These are phyloP conservation scores for Pestalotiopsis sp. DNA, from an alignment of 2,329 filamentous ascomycete genomes.

Conservation along the genomic window DNA sequence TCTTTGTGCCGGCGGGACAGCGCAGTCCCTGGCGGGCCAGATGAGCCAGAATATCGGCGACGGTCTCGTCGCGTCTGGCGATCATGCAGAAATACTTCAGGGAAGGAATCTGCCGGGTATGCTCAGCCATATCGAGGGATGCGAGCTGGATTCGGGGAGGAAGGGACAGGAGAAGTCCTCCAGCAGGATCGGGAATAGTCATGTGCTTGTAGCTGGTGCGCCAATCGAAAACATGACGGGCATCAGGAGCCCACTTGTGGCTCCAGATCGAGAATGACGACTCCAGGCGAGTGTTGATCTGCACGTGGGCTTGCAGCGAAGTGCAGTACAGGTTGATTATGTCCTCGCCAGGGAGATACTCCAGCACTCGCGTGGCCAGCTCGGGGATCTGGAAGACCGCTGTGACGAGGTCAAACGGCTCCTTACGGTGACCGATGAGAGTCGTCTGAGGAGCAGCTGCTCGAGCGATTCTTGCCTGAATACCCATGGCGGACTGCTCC, in stretches of 20 bases:
- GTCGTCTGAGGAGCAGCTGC: neutral
- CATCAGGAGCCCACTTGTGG: slow-evolving; percentile 2
- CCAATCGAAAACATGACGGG: slow-evolving; percentile 13
- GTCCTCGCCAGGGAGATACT: slow-evolving; percentile 47
- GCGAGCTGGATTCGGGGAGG: neutral
- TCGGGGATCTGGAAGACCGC: slow-evolving; percentile 23
- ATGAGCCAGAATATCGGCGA: slow-evolving; percentile 64
- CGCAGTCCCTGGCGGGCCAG: slow-evolving; percentile 61
- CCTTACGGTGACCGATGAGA: no score
- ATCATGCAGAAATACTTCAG: slow-evolving; percentile 72
- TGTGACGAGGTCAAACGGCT: slow-evolving; percentile 4
- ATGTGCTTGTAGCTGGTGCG: slow-evolving; percentile 19
- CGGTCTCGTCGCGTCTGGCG: slow-evolving; percentile 55
- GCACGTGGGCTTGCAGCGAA: slow-evolving; percentile 54
- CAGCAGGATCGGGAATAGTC: slow-evolving; percentile 18
- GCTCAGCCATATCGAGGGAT: neutral
- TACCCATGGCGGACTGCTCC: neutral
- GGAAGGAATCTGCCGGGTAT: slow-evolving; percentile 50
- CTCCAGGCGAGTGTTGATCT: slow-evolving; percentile 52
- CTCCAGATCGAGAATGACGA: slow-evolving; percentile 11
- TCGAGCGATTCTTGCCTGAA: neutral
- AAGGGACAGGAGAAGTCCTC: slow-evolving; percentile 12
- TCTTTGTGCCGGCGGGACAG: slow-evolving; percentile 49
- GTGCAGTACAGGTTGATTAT: slow-evolving; percentile 54
- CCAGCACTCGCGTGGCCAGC: slow-evolving; percentile 42